Evolutionary conservation across 1,139 yeast species (phyloP).

Genomic region (Diutina neorugosa): DNA sequence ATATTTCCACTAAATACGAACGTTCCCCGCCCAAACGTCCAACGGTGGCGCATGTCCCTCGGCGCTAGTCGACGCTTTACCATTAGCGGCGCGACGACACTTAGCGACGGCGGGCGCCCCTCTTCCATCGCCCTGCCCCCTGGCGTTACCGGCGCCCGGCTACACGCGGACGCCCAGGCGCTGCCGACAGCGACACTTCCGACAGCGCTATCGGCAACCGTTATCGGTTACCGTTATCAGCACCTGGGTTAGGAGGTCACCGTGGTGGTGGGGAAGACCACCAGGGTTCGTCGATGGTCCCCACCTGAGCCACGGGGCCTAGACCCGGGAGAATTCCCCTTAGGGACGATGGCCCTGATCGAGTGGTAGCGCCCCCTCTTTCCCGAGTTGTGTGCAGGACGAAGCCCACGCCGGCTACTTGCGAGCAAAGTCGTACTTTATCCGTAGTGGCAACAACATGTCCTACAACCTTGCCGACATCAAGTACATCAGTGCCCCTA

Average conservation of each 20-base stretch:
- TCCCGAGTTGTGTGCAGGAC: neutral
- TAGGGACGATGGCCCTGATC: too few species aligned
- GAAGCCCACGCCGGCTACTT: neutral
- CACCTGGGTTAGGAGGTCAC: too few species aligned
- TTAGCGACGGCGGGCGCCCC: neutral
- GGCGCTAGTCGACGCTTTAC: neutral
- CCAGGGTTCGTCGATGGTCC: too few species aligned
- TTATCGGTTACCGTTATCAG: neutral
- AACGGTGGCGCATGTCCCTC: neutral
- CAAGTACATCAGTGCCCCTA: constrained; percentile 31
- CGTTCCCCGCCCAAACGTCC: neutral
- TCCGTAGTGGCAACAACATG: neutral
- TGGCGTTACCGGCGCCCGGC: too few species aligned
- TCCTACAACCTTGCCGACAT: constrained; percentile 13
- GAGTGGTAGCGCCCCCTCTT: neutral
- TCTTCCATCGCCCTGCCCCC: too few species aligned
- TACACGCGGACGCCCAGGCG: too few species aligned
- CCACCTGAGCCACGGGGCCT: too few species aligned
- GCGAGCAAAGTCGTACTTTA: neutral
- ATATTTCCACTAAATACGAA: too few species aligned
- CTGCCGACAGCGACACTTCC: too few species aligned
- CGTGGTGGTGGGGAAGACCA: too few species aligned
- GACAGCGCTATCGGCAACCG: too few species aligned
- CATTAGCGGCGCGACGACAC: neutral
- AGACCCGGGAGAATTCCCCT: neutral